These are phyloP conservation scores for Dipodascus geniculatus DNA, from an alignment of 805 yeast species.

Conservation along the genomic window DNA sequence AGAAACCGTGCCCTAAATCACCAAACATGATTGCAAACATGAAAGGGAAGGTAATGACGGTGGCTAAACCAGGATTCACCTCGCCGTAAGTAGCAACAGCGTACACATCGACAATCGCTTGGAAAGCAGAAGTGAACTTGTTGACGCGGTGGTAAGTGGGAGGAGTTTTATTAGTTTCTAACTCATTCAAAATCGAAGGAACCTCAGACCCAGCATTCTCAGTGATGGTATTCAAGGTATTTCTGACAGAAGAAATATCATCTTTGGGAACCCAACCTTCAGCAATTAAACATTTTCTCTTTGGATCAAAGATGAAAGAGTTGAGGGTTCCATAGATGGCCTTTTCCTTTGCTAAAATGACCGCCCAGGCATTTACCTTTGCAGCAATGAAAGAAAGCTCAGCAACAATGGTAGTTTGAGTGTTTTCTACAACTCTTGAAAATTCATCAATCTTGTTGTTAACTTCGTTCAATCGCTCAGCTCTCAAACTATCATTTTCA, in stretches of 20 bases:
- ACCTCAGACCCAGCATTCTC: constrained; percentile 34
- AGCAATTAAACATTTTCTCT: constrained; percentile 78
- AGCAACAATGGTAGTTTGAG: constrained; percentile 56
- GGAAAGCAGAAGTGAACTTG: constrained; percentile 89
- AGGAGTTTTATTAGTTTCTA: constrained; percentile 74
- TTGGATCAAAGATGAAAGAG: constrained; percentile 65
- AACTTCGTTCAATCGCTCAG: constrained; percentile 28
- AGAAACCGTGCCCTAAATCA: constrained; percentile 91
- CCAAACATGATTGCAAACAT: constrained; percentile 99
- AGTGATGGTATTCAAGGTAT: constrained; percentile 53
- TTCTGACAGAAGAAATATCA: constrained; percentile 55
- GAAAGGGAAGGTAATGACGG: constrained; percentile 91
- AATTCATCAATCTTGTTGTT: constrained; percentile 41
- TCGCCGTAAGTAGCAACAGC: constrained; percentile 90
- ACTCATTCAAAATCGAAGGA: constrained; percentile 38
- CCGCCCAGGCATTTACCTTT: constrained; percentile 66
- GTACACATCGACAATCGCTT: constrained; percentile 87
- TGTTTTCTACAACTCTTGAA: constrained; percentile 48
- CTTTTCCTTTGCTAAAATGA: constrained; percentile 62
- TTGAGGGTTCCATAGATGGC: constrained; percentile 71
- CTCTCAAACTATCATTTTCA: constrained; percentile 29
- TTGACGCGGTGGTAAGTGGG: constrained; percentile 94
- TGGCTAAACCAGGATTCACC: constrained; percentile 92
- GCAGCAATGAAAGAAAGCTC: constrained; percentile 73
- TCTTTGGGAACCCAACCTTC: constrained; percentile 95